Conservation (phyloP, 768 basidiomycete genomes). For the Lentinula guzmanii region DNA sequence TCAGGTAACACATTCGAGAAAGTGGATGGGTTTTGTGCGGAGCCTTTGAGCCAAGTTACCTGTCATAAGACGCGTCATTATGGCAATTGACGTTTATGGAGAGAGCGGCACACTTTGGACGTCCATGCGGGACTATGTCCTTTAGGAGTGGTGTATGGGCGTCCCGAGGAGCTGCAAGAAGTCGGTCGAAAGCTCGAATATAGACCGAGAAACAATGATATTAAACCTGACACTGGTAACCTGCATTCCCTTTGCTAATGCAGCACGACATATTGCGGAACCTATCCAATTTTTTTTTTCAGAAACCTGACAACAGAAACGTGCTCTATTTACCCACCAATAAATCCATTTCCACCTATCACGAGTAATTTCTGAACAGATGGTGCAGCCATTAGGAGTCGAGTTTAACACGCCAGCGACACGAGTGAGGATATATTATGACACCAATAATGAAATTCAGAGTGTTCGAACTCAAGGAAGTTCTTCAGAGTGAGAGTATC, state of each 20-base stretch:
- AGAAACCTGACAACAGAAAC: neutral
- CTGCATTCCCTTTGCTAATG: conserved; percentile 74
- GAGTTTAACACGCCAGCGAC: neutral
- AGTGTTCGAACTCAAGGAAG: neutral
- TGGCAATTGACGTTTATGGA: conserved; percentile 6
- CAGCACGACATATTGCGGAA: conserved; percentile 88
- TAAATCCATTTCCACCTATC: conserved; percentile 97
- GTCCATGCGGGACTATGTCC: conserved; percentile 89
- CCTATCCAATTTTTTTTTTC: conserved; percentile 38
- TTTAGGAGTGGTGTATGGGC: conserved; percentile 80
- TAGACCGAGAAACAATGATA: conserved; percentile 4
- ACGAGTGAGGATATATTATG: neutral
- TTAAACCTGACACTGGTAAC: conserved; percentile 85
- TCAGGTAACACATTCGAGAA: conserved; percentile 65
- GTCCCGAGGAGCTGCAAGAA: conserved; percentile 69
- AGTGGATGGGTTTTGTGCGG: conserved; percentile 71
- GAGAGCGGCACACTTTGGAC: conserved; percentile 45
- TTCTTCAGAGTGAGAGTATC: neutral
- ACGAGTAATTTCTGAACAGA: conserved; percentile 69
- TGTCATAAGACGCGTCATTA: conserved; percentile 24
- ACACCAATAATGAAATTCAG: neutral
- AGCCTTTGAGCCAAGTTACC: conserved; percentile 86
- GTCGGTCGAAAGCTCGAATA: neutral
- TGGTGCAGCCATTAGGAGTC: neutral
- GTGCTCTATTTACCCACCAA: conserved; percentile 46